These are phyloP conservation scores for Elaeis oleifera DNA, from an alignment of 202 grass and related monocot species.

Conservation along the genomic window DNA sequence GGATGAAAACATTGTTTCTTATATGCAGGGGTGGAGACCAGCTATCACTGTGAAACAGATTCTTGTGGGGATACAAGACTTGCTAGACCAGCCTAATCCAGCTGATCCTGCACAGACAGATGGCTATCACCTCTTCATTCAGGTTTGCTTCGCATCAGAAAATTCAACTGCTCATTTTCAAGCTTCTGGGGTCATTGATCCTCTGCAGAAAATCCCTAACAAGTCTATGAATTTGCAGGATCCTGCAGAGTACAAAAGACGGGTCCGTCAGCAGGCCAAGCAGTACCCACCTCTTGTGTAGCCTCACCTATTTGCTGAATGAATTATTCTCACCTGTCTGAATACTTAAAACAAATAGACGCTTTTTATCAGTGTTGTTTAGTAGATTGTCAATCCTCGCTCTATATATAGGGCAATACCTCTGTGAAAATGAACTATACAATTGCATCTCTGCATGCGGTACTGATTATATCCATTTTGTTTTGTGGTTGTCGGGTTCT, in stretches of 20 bases:
- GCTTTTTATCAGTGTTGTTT: no score
- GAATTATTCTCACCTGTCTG: no score
- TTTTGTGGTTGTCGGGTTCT: no score
- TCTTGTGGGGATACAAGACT: slow-evolving; percentile 11
- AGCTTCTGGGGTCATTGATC: no score
- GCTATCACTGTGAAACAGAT: slow-evolving; percentile 15
- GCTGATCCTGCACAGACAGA: neutral
- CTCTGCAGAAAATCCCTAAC: neutral
- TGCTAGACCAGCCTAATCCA: slow-evolving; percentile 10
- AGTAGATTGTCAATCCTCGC: no score
- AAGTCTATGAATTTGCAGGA: neutral
- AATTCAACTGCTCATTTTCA: no score
- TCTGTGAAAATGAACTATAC: no score
- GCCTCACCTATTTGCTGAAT: neutral
- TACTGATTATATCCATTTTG: no score
- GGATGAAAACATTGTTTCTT: no score
- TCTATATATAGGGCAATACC: no score
- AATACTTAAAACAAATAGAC: no score
- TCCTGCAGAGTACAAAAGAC: slow-evolving; percentile 4
- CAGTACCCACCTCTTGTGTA: slow-evolving; percentile 12
- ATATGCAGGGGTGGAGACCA: slow-evolving; percentile 11
- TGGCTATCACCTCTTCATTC: neutral
- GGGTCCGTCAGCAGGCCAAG: slow-evolving; percentile 10
- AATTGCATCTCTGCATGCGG: no score
- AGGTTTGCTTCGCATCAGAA: neutral